These are phyloP conservation scores for Polytrichum formosum DNA, from an alignment of 225 moss, liverwort and hornwort species.

Conservation along the genomic window DNA sequence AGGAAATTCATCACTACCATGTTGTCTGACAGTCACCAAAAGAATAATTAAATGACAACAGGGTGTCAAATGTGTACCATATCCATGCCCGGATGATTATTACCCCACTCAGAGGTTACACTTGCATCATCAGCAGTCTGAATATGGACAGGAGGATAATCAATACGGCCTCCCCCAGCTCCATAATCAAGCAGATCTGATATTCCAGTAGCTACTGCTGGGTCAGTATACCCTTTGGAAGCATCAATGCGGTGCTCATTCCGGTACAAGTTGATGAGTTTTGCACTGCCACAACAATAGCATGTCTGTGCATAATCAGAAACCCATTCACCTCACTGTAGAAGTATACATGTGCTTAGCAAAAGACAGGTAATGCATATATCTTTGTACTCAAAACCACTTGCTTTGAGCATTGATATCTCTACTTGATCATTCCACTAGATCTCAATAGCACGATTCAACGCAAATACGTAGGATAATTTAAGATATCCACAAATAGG, in stretches of 20 bases:
- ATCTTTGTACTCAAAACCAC: not conserved
- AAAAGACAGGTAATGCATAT: no score
- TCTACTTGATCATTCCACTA: not conserved
- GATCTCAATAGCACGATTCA: not conserved
- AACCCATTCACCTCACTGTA: not conserved
- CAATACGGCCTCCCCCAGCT: conserved; percentile 45
- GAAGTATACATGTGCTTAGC: not conserved
- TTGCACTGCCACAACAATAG: conserved; percentile 58
- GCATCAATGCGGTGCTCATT: conserved; percentile 90
- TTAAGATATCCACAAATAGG: no score
- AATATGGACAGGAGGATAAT: conserved; percentile 63
- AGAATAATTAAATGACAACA: conserved; percentile 4
- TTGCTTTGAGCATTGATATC: not conserved
- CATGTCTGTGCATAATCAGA: not conserved
- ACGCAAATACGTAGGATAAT: no score
- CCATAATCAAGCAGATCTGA: conserved; percentile 80
- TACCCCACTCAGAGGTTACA: conserved; percentile 59
- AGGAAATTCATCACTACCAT: no score
- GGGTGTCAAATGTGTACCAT: conserved; percentile 26
- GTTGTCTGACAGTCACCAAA: not conserved
- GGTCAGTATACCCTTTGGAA: conserved; percentile 74
- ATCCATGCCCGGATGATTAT: conserved; percentile 62
- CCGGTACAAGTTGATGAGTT: conserved; percentile 83
- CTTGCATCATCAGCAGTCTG: conserved; percentile 63
- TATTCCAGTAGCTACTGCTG: conserved; percentile 93